Evolutionary conservation across 106 monocot genomes (phyloP).

Genomic region (Allium cepa): DNA sequence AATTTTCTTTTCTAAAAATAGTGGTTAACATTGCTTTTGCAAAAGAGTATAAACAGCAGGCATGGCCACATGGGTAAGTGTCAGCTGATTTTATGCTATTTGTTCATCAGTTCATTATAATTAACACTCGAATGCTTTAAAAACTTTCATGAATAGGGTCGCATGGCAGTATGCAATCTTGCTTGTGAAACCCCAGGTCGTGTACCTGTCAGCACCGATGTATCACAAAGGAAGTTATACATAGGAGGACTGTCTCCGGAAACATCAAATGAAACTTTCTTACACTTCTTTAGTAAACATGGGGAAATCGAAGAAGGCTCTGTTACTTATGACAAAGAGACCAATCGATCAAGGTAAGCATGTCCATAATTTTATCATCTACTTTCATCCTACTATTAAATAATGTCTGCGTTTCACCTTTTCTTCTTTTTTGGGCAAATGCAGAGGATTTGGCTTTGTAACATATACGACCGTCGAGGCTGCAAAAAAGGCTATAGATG

Average conservation of each 20-base stretch:
- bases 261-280: constrained; percentile 34
- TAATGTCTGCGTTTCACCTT: not conserved
- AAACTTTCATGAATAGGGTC: constrained; percentile 20
- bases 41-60: no score
- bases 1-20: no score
- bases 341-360: constrained; percentile 35
- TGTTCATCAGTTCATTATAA: no score
- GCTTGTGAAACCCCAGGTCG: constrained; percentile 43
- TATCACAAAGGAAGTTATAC: constrained; percentile 37
- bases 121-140: no score
- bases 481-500: constrained; percentile 50
- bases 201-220: constrained; percentile 31
- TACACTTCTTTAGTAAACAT: constrained; percentile 40
- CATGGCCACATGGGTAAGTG: no score
- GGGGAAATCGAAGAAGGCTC: constrained; percentile 65
- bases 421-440: not conserved
- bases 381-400: not conserved
- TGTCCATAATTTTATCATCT: not conserved
- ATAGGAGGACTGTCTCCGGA: constrained; percentile 51
- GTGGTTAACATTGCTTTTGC: no score
- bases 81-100: no score
- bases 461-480: constrained; percentile 40
- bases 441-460: constrained; percentile 59
- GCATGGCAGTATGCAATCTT: constrained; percentile 45
- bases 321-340: constrained; percentile 47